Evolutionary conservation across 176 grass and related monocot species (phyloP), one percentile per base, ranked within the genome.

Genomic region (Ananas comosus): DNA sequence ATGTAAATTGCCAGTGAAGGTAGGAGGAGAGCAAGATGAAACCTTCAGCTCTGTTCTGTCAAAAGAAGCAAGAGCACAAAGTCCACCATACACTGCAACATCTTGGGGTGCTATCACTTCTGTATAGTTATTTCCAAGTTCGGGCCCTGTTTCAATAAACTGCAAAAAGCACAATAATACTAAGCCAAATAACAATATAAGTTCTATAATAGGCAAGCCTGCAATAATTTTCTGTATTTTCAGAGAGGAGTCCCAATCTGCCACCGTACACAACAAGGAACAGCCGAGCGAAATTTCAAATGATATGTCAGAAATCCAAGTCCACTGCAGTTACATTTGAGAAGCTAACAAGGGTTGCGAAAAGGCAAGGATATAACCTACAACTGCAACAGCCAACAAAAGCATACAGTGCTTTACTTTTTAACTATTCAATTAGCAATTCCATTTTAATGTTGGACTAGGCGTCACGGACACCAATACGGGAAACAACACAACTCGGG

Each of bases 31-130:
- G 19, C 51, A 58, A 61, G 17, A 66, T 23, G 23, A 28, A 78
- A 93, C 95, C 95, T 99, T 99, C 27, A 99, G 78, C n/a, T 99
- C 95, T 56, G 90, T 91, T 42, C 95, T 87, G 72, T 99, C 95
- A 59, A 99, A 99, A 78, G 95, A 99, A 77, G 95, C 95, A 75
- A 99, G 86, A 10, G 90, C 90, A 74, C 95, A 99, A 77, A 99
- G 85, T 73, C 90, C 95, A 71, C 95, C 95, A 84, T 91, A 94
- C 16, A 85, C 85, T 76, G 89, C 95, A 52, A 99, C 90, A 84
- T 99, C 95, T 84, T 99, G 95, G 1, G 90, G 84, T 78, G 95
- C 89, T 67, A 99, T 93, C 47, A 94, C 89, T 78, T 99, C 95
- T 80, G 95, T 83, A 71, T 91, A 99, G 73, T 78, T 94, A 74